A percentile compares a stretch with the other conserved stretches of the same genome.
Conservation (phyloP, 495 filamentous ascomycete genomes). For the Tetracladium setigerum region DNA sequence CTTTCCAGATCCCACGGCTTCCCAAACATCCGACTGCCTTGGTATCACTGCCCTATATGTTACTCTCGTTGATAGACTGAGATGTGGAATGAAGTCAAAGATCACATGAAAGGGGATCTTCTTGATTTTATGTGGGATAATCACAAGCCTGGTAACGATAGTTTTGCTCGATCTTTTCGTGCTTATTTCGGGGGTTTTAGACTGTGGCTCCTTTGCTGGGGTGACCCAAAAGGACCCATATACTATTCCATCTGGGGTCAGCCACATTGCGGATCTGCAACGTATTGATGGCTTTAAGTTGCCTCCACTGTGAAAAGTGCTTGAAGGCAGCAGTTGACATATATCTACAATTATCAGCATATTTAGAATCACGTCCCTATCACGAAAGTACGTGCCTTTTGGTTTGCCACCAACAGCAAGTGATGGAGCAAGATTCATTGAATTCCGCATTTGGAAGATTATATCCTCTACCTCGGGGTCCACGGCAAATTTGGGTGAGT, state of each 20-base stretch:
- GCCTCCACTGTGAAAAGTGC: too few species aligned
- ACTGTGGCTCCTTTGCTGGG: too few species aligned
- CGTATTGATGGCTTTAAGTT: too few species aligned
- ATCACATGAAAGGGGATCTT: not conserved
- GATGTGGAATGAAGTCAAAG: not conserved
- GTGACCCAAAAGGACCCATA: too few species aligned
- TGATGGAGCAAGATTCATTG: slow-evolving; percentile 4
- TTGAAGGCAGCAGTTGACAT: too few species aligned
- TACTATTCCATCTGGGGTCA: too few species aligned
- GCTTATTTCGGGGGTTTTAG: too few species aligned
- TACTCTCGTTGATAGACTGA: not conserved
- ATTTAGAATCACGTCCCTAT: too few species aligned
- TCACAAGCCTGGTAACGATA: slow-evolving; percentile 2
- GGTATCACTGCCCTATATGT: slow-evolving; percentile 3
- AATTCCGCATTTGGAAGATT: slow-evolving; percentile 4
- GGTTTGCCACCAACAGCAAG: not conserved
- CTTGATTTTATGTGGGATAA: not conserved
- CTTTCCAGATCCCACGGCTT: not conserved
- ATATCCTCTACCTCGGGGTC: not conserved
- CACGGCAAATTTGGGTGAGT: not conserved
- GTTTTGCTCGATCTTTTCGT: not conserved
- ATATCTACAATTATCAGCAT: too few species aligned
- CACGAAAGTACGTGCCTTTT: too few species aligned
- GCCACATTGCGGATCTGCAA: too few species aligned
- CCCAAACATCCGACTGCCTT: not conserved